Evolutionary conservation across 352 stramenopile genomes (phyloP).

Genomic region (Stramenopiles sp.): DNA sequence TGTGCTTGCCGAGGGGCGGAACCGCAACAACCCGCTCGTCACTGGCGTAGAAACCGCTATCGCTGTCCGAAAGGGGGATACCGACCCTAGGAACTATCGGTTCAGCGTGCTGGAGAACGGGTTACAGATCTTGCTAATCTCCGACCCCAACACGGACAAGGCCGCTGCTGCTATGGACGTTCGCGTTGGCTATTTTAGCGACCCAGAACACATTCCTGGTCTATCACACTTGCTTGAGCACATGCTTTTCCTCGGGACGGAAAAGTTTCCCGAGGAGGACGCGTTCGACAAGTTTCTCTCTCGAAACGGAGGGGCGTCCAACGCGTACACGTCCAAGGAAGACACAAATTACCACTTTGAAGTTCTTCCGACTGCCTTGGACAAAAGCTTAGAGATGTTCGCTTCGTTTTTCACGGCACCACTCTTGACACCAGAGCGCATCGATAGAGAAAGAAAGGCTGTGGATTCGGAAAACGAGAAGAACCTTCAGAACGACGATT

Average conservation of each 20-base stretch:
- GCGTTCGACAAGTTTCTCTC: slow-evolving; percentile 76
- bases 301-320: slow-evolving; percentile 70
- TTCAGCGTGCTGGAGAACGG: neutral
- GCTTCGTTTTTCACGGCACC: slow-evolving; percentile 92
- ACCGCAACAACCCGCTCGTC: neutral
- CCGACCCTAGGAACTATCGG: neutral
- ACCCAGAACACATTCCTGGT: slow-evolving; percentile 55
- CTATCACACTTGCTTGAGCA: slow-evolving; percentile 81
- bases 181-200: slow-evolving; percentile 70
- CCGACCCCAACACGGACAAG: slow-evolving; percentile 69
- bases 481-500: slow-evolving; percentile 79
- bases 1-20: neutral
- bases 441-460: slow-evolving; percentile 78
- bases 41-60: neutral
- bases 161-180: slow-evolving; percentile 78
- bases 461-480: slow-evolving; percentile 91
- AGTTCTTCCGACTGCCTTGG: slow-evolving; percentile 47
- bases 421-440: slow-evolving; percentile 63
- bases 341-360: slow-evolving; percentile 95
- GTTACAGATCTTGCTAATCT: slow-evolving; percentile 46
- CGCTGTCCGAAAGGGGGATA: neutral
- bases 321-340: slow-evolving; percentile 84
- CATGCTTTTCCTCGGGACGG: slow-evolving; percentile 89
- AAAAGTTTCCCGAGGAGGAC: slow-evolving; percentile 85
- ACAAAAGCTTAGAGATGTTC: slow-evolving; percentile 77